Evolutionary conservation across 1,139 yeast species (phyloP), one percentile per base, ranked within the genome.

Genomic region (Suhomyces panamericanus): DNA sequence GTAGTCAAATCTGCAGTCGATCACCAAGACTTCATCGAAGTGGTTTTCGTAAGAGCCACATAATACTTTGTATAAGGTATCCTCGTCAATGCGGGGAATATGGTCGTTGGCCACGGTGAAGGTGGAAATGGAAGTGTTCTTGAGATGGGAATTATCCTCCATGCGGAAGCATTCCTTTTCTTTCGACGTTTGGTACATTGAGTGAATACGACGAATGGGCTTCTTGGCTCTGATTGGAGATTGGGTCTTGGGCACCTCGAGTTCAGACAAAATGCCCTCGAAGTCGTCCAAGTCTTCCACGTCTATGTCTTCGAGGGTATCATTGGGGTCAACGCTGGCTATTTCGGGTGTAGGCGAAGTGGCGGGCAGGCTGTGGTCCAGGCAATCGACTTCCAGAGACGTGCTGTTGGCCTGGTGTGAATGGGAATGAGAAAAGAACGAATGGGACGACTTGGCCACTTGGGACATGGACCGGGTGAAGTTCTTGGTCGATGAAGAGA

Each of bases 1-100:
- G 68, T 93, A 93, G 56, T 85, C 89, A 59, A 93, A 93, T 41
- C 99, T 78, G 62, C 98, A 90, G 66, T 93, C 99, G 12, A 95
- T 73, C 30, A 93, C 69, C 7, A 80, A 57, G 41, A 79, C 71
- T 32, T 82, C 80, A 52, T 83, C 84, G 60, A 85, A 91, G 40
- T 70, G 70, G 28, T 75, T 67, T 14, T 63, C 54, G 61, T 77
- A 79, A 13, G 72, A 62, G 35, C 90, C 87, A 48, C 77, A 78
- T 32, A 90, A 63, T 34, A 91, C 78, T 35, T 75, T 75, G 51
- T 79, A 75, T 59, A 93, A 67, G 35, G 90, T 85, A 33, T 74
- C 75, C 27, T 81, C 83, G 42, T 76, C 77, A 46, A 93, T 88
- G 44, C 96, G 75, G 17, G 93, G 93, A 49, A 90, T 78, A 27